phyloP scores from a whole-genome alignment of 768 basidiomycete species.

The Termitomyces titanicus region DNA sequence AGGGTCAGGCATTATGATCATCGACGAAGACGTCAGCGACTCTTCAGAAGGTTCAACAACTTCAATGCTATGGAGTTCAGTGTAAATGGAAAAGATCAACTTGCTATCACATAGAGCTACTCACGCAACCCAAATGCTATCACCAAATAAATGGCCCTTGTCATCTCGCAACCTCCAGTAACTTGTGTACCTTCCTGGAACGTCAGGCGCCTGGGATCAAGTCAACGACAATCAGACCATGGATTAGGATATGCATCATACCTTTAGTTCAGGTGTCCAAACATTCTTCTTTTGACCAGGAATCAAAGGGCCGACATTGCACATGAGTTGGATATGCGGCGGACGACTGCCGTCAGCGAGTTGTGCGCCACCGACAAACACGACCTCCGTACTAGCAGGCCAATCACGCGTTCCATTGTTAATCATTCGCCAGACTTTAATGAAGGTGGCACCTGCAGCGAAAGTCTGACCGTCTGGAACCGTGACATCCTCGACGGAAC shows the following conservation, averaged over 20 bases:
- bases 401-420: slow-evolving; percentile 64
- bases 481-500: slow-evolving; percentile 64
- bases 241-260: slow-evolving; percentile 18
- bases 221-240: background rate
- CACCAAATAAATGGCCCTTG: slow-evolving; percentile 58
- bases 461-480: slow-evolving; percentile 73
- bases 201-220: slow-evolving; percentile 59
- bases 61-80: slow-evolving; percentile 44
- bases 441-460: slow-evolving; percentile 81
- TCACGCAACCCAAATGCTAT: slow-evolving; percentile 79
- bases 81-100: slow-evolving; percentile 5
- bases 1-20: slow-evolving; percentile 62
- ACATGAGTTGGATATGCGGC: background rate
- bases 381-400: slow-evolving; percentile 65
- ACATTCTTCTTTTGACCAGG: slow-evolving; percentile 60
- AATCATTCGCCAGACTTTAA: slow-evolving; percentile 76
- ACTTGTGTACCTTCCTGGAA: slow-evolving; percentile 66
- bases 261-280: slow-evolving; percentile 75
- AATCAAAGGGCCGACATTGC: slow-evolving; percentile 48
- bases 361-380: slow-evolving; percentile 69
- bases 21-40: slow-evolving; percentile 67
- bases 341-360: slow-evolving; percentile 33
- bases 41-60: slow-evolving; percentile 54
- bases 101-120: slow-evolving; percentile 21
- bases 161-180: slow-evolving; percentile 73